Conservation (phyloP, 495 filamentous ascomycete species). For the Lasiosphaeria miniovina region DNA sequence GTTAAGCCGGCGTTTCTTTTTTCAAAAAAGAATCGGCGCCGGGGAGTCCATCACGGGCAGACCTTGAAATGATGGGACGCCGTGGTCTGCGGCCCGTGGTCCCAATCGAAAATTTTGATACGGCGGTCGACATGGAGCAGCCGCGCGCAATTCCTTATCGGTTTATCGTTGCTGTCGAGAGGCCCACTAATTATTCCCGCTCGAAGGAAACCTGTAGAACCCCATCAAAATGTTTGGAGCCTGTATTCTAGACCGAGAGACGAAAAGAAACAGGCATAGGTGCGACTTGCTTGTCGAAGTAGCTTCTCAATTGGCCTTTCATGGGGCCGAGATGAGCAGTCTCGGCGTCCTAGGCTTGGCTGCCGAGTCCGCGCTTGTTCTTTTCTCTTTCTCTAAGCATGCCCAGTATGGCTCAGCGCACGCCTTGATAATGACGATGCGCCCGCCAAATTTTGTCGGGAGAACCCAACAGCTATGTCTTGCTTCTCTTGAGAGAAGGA, state of each 20-base stretch:
- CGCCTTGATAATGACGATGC: conserved; percentile 1
- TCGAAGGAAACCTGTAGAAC: neutral
- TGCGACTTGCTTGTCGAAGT: too few species aligned
- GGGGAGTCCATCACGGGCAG: too few species aligned
- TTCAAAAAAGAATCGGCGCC: too few species aligned
- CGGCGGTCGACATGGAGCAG: conserved; percentile 12
- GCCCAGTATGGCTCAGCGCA: neutral
- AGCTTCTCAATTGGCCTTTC: conserved; percentile 6
- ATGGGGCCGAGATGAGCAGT: conserved; percentile 29
- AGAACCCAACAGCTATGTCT: conserved; percentile 1
- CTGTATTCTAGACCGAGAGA: neutral
- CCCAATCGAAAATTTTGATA: conserved; percentile 26
- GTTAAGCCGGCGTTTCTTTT: too few species aligned
- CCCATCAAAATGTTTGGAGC: neutral
- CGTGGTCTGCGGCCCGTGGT: neutral
- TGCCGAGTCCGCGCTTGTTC: conserved; percentile 19
- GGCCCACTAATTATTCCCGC: conserved; percentile 6
- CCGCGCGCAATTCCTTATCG: conserved; percentile 16
- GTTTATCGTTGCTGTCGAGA: neutral
- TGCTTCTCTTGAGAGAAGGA: neutral
- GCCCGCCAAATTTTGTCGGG: neutral
- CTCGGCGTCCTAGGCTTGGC: conserved; percentile 24
- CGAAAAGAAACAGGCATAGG: too few species aligned
- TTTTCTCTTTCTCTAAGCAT: conserved; percentile 9
- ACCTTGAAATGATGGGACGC: too few species aligned